Conservation (phyloP, 306 rosid species). For the apple (Malus domestica) region ASM211411v1 NC_041797.1:4679501-4680000, state of each 20-base stretch:
- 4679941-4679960: too few relatives aligned
- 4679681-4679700: neutral
- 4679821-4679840: constrained; percentile 35
- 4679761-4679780: neutral
- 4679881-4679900: too few relatives aligned
- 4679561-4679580: constrained; percentile 13
- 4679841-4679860: constrained; percentile 6
- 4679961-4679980: too few relatives aligned
- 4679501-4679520: neutral
- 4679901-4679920: too few relatives aligned
- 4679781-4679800: constrained; percentile 18
- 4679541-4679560: neutral
- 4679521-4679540: neutral
- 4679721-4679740: too few relatives aligned
- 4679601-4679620: constrained; percentile 14
- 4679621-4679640: constrained; percentile 33
- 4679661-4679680: neutral
- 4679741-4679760: constrained; percentile 1
- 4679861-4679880: too few relatives aligned
- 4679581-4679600: constrained; percentile 18
- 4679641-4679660: constrained; percentile 30
- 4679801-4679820: constrained; percentile 26
- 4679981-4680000: too few relatives aligned
- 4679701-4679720: too few relatives aligned
- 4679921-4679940: too few relatives aligned